Base-by-base conservation (phyloP, 2,329 filamentous ascomycete genomes). In the Akanthomyces dipterigenus region DNA sequence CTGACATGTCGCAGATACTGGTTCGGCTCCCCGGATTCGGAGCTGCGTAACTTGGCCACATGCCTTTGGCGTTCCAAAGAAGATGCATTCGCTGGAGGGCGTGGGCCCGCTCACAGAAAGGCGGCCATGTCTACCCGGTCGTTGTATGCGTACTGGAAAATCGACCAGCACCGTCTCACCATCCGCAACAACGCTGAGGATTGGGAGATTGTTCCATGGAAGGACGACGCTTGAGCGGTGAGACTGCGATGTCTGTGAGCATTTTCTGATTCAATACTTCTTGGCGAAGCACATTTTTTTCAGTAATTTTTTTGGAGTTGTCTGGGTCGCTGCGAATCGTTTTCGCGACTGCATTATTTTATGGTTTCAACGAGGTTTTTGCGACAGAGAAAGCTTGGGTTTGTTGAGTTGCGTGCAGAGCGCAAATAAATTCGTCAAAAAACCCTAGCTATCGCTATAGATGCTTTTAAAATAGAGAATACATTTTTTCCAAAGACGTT, bases 1-100 rank as follows among this genome's bases (percentile, higher is more conserved):
- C 57, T 60, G 40, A 60, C 57, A 60, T 54, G 14, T 45, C 28
- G 49, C 65, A 87, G 85, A 73, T 96, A 97, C 75, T 96, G 93
- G 91, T 96, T 96, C 73, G 91, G 91, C 2, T 80, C 77, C 38
- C 87, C 88, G 22, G 86, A 96, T 75, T 77, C 73, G 48, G 79
- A 88, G 56, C 81, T 88, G 64, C 80, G 85, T 69, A 96, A 96
- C 75, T 74, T 97, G 68, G 93, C 93, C 48, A 96, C 92, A 54
- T 92, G 86, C 72, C 71, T 89, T 63, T 89, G 86, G 86, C 78
- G 84, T 65, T 82, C 80, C 36, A 77, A 79, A 48, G 77, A 82
- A 45, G 84, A 88, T 69, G 86, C 86, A 42, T 78, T 76, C 67
- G 78, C 78, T 64, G 86, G 85, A 62, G 84, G 84, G 34, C 73